Conservation (phyloP, 2,329 filamentous ascomycete species). For the Chaetomium olivaceum region DNA sequence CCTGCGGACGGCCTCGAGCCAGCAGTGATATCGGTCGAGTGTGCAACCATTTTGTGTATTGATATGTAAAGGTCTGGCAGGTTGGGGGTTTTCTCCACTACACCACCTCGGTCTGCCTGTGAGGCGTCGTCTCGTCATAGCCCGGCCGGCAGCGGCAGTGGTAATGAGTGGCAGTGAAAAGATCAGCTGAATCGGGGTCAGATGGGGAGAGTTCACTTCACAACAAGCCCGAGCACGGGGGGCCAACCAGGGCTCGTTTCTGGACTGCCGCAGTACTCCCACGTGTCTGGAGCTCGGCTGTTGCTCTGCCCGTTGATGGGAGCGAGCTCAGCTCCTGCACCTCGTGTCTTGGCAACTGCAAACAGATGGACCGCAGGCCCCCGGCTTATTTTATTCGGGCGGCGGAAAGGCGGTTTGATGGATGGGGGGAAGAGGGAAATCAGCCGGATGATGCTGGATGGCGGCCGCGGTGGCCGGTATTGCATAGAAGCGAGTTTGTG, state of each 20-base stretch:
- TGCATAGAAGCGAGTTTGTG: conserved; percentile 9
- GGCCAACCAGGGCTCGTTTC: conserved; percentile 11
- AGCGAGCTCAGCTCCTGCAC: conserved; percentile 24
- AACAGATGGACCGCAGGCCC: background rate
- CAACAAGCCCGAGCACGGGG: conserved; percentile 6
- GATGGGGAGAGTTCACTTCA: background rate
- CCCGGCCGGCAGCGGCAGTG: conserved; percentile 12
- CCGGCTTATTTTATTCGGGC: background rate
- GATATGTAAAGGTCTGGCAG: conserved; percentile 14
- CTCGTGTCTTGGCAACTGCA: conserved; percentile 23
- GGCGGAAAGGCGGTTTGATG: background rate
- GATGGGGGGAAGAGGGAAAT: background rate
- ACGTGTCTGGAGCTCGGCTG: conserved; percentile 26
- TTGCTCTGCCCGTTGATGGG: conserved; percentile 14
- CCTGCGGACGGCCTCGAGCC: background rate
- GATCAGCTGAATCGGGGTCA: background rate
- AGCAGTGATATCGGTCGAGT: background rate
- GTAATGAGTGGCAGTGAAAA: conserved; percentile 12
- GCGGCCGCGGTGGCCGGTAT: background rate
- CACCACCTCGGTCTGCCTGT: conserved; percentile 16
- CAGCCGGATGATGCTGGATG: background rate
- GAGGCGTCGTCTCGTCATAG: background rate
- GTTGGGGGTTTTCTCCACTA: conserved; percentile 22
- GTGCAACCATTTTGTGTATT: conserved; percentile 17
- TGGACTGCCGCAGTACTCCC: conserved; percentile 15